phyloP scores from a whole-genome alignment of 1,284 basidiomycete species.

The Trametes sp. region DNA sequence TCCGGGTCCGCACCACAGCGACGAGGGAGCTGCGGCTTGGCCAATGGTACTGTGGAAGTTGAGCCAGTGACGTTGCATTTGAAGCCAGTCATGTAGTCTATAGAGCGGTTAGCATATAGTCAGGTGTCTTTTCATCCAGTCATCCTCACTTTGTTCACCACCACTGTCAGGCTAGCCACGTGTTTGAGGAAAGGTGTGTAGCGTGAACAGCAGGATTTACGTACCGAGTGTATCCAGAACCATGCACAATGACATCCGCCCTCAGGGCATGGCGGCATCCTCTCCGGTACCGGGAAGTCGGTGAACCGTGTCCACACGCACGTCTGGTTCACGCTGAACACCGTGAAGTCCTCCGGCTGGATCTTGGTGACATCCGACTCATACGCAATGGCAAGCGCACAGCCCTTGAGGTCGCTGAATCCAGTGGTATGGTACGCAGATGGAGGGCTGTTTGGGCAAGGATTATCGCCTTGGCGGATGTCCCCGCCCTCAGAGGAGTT shows the following conservation, averaged over 20 bases:
- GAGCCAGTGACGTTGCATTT: constrained; percentile 70
- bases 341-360: constrained; percentile 69
- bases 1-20: constrained; percentile 64
- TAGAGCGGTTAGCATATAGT: not conserved
- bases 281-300: constrained; percentile 66
- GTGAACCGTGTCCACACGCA: constrained; percentile 76
- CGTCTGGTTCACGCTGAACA: constrained; percentile 77
- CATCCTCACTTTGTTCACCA: constrained; percentile 52
- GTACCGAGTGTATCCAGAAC: constrained; percentile 73
- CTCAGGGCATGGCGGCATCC: constrained; percentile 74
- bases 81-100: constrained; percentile 82
- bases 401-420: constrained; percentile 63
- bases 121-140: not conserved
- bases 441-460: constrained; percentile 52
- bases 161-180: constrained; percentile 49
- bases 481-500: constrained; percentile 56
- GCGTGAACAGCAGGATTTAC: constrained; percentile 24
- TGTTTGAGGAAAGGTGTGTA: not conserved
- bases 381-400: constrained; percentile 76
- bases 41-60: constrained; percentile 58
- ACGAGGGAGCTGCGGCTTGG: constrained; percentile 55
- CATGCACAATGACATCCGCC: constrained; percentile 74
- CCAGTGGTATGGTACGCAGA: constrained; percentile 61
- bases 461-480: constrained; percentile 52
- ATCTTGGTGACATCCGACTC: constrained; percentile 61